A percentile compares a stretch with the other conserved stretches of the same genome.
These are phyloP conservation scores for Magnolia changhungtana DNA, from an alignment of 164 flowering plant species.

Conservation along the genomic window DNA sequence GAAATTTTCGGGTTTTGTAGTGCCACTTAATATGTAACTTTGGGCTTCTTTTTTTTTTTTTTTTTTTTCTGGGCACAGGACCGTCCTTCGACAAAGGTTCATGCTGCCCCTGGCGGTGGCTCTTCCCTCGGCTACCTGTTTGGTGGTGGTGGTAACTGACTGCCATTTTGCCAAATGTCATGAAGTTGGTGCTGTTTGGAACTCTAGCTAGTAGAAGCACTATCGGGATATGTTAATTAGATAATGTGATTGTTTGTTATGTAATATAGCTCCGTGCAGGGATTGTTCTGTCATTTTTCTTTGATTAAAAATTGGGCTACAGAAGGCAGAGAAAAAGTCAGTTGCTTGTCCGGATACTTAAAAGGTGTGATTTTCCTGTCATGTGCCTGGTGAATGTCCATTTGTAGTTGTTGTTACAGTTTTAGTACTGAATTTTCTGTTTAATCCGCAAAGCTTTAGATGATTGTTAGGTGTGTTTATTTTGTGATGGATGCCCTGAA, in stretches of 20 bases:
- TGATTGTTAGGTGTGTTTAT: too few species aligned
- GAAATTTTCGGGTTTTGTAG: too few species aligned
- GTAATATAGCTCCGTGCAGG: background rate
- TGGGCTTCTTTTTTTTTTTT: background rate
- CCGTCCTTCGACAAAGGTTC: slow-evolving; percentile 29
- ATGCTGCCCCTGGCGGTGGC: slow-evolving; percentile 25
- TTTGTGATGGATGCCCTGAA: too few species aligned
- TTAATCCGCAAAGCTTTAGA: too few species aligned
- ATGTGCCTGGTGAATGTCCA: too few species aligned
- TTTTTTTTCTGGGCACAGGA: slow-evolving; percentile 7
- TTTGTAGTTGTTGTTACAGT: too few species aligned
- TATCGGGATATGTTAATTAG: background rate
- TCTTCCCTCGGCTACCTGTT: slow-evolving; percentile 17
- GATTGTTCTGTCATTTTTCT: background rate
- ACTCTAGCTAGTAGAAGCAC: background rate
- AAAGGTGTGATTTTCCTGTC: too few species aligned
- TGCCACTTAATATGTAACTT: background rate
- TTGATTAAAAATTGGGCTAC: background rate
- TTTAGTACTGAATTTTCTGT: too few species aligned
- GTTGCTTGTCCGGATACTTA: background rate
- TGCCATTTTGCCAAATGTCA: background rate
- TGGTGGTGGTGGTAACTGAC: slow-evolving; percentile 9
- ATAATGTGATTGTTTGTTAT: background rate
- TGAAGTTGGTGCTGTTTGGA: background rate
- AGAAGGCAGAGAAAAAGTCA: background rate